Base-by-base conservation (phyloP, 2,329 filamentous ascomycete species). In the Drechslerella coelobrocha region DNA sequence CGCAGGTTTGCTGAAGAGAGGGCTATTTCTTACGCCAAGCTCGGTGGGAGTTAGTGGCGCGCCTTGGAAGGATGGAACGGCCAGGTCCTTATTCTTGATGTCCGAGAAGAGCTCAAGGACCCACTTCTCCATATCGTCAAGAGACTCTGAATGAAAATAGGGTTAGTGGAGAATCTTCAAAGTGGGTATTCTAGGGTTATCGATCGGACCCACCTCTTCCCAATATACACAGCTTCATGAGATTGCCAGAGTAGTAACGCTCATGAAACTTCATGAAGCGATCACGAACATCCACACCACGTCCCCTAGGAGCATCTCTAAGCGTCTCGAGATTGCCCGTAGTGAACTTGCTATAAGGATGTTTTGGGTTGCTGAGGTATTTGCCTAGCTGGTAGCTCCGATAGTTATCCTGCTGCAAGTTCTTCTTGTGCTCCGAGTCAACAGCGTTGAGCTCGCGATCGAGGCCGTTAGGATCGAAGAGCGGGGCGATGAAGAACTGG, bases 401-500 rank as follows among this genome's bases (percentile, higher is more conserved):
- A 91, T 92, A 96, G 61, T 85, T 85, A 77, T 97, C 92, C 78
- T 86, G 93, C 80, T 97, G 92, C 52, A 97, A 81, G 75, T 97
- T 97, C 84, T 97, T 97, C 84, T 96, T 96, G 81, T 97, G 96
- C 79, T 97, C 92, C 3, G 92, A 96, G 77, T 97, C 92, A 19
- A 97, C 92, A 0, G 92, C 92, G 74, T 85, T 87, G 72, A 97
- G 82, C 80, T 97, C 92, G 53, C 92, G 86, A 75, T 97, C 92
- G 52, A 97, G 79, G 0, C 92, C 94, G 73, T 87, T 91, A 59
- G 89, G 87, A 8, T 95, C 83, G 78, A 97, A 97, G 31, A 97
- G 83, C 0, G 92, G 92, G 72, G 89, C 85, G 73, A 96, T 88
- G 79, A 97, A 97, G 80, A 97, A 97, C 78, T 96, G 92, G 10